Conservation (phyloP, 2,329 filamentous ascomycete species). For the Fusarium setosum region DNA sequence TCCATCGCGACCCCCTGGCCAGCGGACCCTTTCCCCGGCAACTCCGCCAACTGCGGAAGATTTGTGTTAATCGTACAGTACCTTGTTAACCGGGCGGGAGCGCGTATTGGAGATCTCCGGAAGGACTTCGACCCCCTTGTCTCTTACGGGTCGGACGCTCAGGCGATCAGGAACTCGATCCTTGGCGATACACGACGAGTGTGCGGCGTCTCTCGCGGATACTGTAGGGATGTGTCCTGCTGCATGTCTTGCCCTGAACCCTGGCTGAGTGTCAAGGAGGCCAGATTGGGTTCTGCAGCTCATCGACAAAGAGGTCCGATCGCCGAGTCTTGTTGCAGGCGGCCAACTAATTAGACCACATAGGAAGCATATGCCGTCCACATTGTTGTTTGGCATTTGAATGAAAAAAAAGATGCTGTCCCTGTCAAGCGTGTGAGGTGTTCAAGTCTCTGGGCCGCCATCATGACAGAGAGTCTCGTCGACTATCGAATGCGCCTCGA, state of each 20-base stretch:
- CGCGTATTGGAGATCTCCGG: too few species aligned
- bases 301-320: neutral
- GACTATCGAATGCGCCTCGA: neutral
- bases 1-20: neutral
- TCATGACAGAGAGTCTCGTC: neutral
- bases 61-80: too few species aligned
- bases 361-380: too few species aligned
- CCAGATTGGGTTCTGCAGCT: neutral
- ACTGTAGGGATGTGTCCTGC: neutral
- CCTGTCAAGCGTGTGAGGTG: neutral
- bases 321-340: too few species aligned
- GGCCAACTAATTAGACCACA: too few species aligned
- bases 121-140: too few species aligned
- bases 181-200: neutral
- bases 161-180: too few species aligned
- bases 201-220: neutral
- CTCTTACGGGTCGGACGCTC: too few species aligned
- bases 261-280: neutral
- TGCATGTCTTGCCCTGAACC: neutral
- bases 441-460: neutral
- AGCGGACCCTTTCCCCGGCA: neutral
- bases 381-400: too few species aligned
- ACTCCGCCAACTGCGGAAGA: neutral
- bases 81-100: too few species aligned
- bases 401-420: neutral